phyloP scores from a whole-genome alignment of 441 rosid species.

The Bocquillonia castaneifolia region DNA sequence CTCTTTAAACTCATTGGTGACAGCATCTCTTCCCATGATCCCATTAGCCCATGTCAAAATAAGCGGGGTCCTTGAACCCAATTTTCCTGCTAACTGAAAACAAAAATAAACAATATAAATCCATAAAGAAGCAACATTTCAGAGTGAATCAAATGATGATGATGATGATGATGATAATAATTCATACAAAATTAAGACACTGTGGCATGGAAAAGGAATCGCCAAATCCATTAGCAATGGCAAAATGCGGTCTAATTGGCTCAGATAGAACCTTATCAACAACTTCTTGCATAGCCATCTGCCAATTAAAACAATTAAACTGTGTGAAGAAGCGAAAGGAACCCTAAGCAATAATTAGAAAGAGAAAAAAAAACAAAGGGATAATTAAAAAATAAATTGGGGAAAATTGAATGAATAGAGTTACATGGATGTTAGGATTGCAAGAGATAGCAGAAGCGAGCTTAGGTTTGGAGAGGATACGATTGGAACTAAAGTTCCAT shows the following conservation, averaged over 20 bases:
- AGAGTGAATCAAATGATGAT: neutral
- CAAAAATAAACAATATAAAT: neutral
- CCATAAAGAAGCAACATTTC: neutral
- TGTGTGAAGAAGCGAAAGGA: too few species aligned
- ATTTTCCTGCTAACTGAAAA: constrained; percentile 40
- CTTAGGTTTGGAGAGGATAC: constrained; percentile 53
- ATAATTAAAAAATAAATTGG: too few species aligned
- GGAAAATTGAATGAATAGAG: neutral
- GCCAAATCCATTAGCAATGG: constrained; percentile 46
- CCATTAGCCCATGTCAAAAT: constrained; percentile 47
- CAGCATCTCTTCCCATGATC: constrained; percentile 59
- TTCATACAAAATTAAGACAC: constrained; percentile 37
- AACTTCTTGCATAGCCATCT: constrained; percentile 57
- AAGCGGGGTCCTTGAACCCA: constrained; percentile 59
- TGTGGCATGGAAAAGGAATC: constrained; percentile 22
- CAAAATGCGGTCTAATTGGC: constrained; percentile 80
- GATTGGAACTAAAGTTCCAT: constrained; percentile 44
- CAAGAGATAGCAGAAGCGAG: constrained; percentile 57
- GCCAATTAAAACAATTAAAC: constrained; percentile 2
- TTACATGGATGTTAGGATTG: constrained; percentile 9
- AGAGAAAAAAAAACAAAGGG: neutral
- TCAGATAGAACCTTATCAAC: constrained; percentile 56
- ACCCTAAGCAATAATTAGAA: neutral
- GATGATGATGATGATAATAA: constrained; percentile 10
- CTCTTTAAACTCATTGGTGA: constrained; percentile 51